A percentile compares a stretch with the other conserved stretches of the same genome.
Conservation (phyloP, 176 grass and related monocot genomes). For the Elymus sibiricus region DNA sequence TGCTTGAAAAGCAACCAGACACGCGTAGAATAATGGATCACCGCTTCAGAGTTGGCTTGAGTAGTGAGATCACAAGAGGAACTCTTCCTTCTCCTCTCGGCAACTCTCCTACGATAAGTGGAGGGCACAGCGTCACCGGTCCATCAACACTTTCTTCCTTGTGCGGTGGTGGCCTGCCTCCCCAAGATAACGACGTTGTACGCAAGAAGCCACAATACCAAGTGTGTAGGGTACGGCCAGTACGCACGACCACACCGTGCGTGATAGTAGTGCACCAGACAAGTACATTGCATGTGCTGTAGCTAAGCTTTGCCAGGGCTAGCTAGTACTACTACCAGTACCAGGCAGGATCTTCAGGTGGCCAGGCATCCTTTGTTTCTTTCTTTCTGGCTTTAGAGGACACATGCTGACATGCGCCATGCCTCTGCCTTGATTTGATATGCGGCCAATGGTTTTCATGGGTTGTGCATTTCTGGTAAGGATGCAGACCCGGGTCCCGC, state of each 20-base stretch:
- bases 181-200: background rate
- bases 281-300: background rate
- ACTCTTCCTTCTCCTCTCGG: background rate
- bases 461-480: background rate
- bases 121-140: background rate
- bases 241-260: background rate
- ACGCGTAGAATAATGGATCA: too few species aligned
- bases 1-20: too few species aligned
- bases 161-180: background rate
- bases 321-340: background rate
- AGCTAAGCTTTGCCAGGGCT: background rate
- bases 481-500: background rate
- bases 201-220: background rate
- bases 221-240: background rate
- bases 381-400: background rate
- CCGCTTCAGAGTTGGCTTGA: too few species aligned
- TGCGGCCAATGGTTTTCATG: background rate
- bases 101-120: background rate
- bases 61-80: background rate
- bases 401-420: background rate
- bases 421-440: background rate
- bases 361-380: background rate
- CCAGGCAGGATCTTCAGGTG: background rate
- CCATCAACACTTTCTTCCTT: background rate
- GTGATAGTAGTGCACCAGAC: background rate